Base-by-base conservation (phyloP, 352 stramenopile species). In the Halophytophthora batemanensis region DNA sequence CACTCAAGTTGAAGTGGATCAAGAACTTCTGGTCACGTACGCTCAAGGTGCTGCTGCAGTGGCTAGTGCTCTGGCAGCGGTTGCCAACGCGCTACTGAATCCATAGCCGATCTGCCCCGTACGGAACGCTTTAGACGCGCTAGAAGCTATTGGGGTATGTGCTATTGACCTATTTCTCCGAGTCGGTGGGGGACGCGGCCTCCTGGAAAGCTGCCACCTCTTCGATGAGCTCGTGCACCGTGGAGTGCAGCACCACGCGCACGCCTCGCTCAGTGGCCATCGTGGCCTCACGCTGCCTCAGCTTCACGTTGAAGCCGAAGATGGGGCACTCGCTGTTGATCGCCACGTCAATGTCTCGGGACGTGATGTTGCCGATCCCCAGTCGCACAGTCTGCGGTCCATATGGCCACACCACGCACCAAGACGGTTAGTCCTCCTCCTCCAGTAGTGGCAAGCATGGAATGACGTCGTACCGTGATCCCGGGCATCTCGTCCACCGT, bases 261-360 rank as follows among this genome's bases (percentile, higher is more conserved):
- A 93, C 79, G 29, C 77, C 73, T 39, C 74, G 67, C 23, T 74
- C 45, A 11, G 60, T 62, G 11, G 82, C 82, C 12, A 90, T 56
- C 33, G 71, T 74, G 31, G 70, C 59, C 62, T 91, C 81, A 17
- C 81, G 78, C 7, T 68, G 64, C 23, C 64, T 74, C 18, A 92
- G 50, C 40, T 86, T 86, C 10, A 93, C 77, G 42, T 90, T 90
- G 50, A 93, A 93, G 28, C 78, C 83, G 25, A 89, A 91, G 56
- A 93, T 93, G 37, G 81, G 82, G 33, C 83, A 93, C 45, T 87
- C 74, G 56, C 73, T 64, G 55, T 86, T 86, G 59, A 87, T 87
- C 17, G 80, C 80, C 12, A 87, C 77, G 40, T 93, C 83, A 31
- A 93, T 88, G 51, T 93, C 83, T 50, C 80, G 79, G 1, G 64